Evolutionary conservation across 225 moss, liverwort and hornwort genomes (phyloP).

Genomic region (Polytrichum formosum): DNA sequence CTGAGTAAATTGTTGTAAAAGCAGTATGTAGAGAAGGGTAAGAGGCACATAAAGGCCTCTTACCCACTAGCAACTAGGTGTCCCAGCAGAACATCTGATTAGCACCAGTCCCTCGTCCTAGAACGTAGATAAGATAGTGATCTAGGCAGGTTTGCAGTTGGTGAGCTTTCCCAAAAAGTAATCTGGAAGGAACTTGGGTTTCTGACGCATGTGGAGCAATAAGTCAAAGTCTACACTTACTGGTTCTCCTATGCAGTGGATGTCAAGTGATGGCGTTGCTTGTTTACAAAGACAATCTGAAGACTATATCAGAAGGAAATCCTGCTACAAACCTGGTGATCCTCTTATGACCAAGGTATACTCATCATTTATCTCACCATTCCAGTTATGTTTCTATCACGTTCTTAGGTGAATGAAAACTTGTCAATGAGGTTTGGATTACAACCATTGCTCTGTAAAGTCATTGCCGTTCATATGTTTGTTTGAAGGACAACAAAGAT

Average conservation of each 20-base stretch:
- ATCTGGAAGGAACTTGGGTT: not conserved
- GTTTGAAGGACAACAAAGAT: not conserved
- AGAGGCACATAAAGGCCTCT: slow-evolving; percentile 17
- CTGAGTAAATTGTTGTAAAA: slow-evolving; percentile 7
- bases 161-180: not conserved
- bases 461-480: not conserved
- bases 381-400: not conserved
- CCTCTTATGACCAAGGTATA: not conserved
- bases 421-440: not conserved
- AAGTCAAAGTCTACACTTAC: not conserved
- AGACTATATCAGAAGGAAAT: not conserved
- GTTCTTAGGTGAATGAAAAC: no score
- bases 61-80: slow-evolving; percentile 18
- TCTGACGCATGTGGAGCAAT: not conserved
- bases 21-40: slow-evolving; percentile 12
- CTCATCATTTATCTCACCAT: not conserved
- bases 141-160: slow-evolving; percentile 23
- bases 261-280: not conserved
- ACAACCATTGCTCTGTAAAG: not conserved
- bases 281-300: no score
- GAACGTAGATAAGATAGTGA: slow-evolving; percentile 15
- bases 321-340: not conserved
- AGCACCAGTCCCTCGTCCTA: slow-evolving; percentile 11
- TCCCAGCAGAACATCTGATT: slow-evolving; percentile 15
- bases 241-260: not conserved